Evolutionary conservation across 2,329 filamentous ascomycete genomes (phyloP), one percentile per base, ranked within the genome.

Genomic region (Pestalotiopsis fici): DNA sequence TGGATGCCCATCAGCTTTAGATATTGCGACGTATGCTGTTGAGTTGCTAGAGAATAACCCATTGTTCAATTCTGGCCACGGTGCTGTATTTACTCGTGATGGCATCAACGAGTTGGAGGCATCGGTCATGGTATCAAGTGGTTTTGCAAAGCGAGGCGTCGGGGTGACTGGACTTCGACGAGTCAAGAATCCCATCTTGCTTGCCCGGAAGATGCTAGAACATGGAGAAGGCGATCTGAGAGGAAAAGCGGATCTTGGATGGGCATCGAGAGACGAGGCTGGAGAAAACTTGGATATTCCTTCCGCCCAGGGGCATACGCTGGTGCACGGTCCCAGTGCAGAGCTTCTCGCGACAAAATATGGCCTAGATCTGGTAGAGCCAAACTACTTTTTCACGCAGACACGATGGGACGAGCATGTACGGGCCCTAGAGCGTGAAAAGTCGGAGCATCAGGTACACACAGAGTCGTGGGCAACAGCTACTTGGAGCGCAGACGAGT

Each of bases 71-170:
- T 90, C 90, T 67, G 94, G 90, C 7, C 90, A 90, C 73, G 95
- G 95, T 65, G 93, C 94, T 63, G 94, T 97, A 23, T 97, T 97
- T 79, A 97, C 93, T 0, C 88, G 90, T 63, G 90, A 91, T 71
- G 95, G 94, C 21, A 87, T 90, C 69, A 94, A 95, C 77, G 93
- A 97, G 81, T 89, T 97, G 69, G 94, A 97, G 80, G 93, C 93
- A 1, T 93, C 90, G 9, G 88, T 97, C 64, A 97, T 97, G 94
- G 92, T 97, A 0, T 92, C 91, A 2, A 85, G 85, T 31, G 91
- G 91, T 0, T 83, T 84, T 66, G 86, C 88, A 54, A 97, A 97
- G 83, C 88, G 93, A 43, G 93, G 90, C 18, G 92, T 93, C 0
- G 93, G 93, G 3, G 89, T 94, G 5, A 93, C 93, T 81, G 88